Percentiles rank a stretch among this genome's conserved stretches.
Conservation (phyloP, 208 protist species). For the Naegleria gruberi region DNA sequence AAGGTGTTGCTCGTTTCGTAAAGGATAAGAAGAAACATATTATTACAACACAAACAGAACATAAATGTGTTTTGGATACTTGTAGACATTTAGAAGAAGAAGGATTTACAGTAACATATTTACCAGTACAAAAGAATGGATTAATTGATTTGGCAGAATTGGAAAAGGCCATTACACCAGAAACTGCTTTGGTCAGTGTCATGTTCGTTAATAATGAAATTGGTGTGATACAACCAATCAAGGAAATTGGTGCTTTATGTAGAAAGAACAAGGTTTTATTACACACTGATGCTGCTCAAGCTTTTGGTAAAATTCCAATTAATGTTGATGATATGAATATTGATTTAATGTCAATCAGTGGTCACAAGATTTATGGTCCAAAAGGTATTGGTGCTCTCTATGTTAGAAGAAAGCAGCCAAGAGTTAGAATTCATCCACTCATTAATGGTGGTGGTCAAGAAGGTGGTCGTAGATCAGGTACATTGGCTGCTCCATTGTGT, state of each 20-base stretch:
- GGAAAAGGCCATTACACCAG: slow-evolving; percentile 68
- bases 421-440: slow-evolving; percentile 90
- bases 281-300: slow-evolving; percentile 92
- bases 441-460: slow-evolving; percentile 98
- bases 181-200: slow-evolving; percentile 91
- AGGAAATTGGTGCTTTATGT: slow-evolving; percentile 91
- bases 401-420: slow-evolving; percentile 60
- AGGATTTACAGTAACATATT: slow-evolving; percentile 91
- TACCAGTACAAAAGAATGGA: slow-evolving; percentile 92
- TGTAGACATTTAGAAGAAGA: slow-evolving; percentile 91
- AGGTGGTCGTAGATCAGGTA: slow-evolving; percentile 85
- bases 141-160: slow-evolving; percentile 85
- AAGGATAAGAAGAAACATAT: slow-evolving; percentile 92
- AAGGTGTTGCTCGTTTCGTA: slow-evolving; percentile 95
- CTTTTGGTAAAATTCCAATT: slow-evolving; percentile 91
- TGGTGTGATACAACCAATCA: slow-evolving; percentile 91
- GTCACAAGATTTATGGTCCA: slow-evolving; percentile 95
- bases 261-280: slow-evolving; percentile 87
- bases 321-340: slow-evolving; percentile 78
- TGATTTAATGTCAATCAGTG: slow-evolving; percentile 88
- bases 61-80: slow-evolving; percentile 99
- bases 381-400: slow-evolving; percentile 80
- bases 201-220: slow-evolving; percentile 99
- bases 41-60: slow-evolving; percentile 93
- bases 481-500: slow-evolving; percentile 76